Conservation (phyloP, 2,329 filamentous ascomycete species). For the Phaeomoniella chlamydospora region DNA sequence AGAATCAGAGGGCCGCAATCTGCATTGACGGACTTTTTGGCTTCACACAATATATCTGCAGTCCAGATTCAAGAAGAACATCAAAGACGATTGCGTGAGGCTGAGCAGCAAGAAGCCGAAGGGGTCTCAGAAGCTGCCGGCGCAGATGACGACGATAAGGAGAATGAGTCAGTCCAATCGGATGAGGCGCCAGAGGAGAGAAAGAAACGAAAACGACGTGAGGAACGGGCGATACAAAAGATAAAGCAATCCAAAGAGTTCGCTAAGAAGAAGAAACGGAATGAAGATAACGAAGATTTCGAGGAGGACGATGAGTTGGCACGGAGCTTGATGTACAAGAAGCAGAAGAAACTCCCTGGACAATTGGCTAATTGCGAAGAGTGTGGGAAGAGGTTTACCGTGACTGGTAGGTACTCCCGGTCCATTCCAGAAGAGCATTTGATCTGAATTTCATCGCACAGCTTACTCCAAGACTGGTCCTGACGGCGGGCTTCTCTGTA, state of each 20-base stretch:
- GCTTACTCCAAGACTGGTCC: slow-evolving; percentile 72
- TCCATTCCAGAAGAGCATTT: too few relatives aligned
- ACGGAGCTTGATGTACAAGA: slow-evolving; percentile 40
- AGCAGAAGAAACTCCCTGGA: slow-evolving; percentile 50
- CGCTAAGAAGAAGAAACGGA: slow-evolving; percentile 28
- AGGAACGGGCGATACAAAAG: slow-evolving; percentile 27
- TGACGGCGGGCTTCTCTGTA: slow-evolving; percentile 74
- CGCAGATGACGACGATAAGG: slow-evolving; percentile 18
- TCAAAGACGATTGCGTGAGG: slow-evolving; percentile 35
- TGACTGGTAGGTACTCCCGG: slow-evolving; percentile 24
- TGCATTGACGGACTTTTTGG: slow-evolving; percentile 54
- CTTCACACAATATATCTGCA: slow-evolving; percentile 53
- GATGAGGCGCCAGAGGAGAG: slow-evolving; percentile 24
- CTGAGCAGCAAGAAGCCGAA: slow-evolving; percentile 17
- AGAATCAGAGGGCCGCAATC: slow-evolving; percentile 45
- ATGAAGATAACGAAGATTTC: slow-evolving; percentile 26
- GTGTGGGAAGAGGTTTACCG: slow-evolving; percentile 79
- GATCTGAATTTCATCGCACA: too few relatives aligned
- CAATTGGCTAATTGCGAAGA: slow-evolving; percentile 80
- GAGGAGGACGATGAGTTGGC: slow-evolving; percentile 31
- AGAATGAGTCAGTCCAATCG: slow-evolving; percentile 26
- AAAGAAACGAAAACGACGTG: slow-evolving; percentile 43
- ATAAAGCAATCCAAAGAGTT: slow-evolving; percentile 36
- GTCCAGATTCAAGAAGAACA: slow-evolving; percentile 47
- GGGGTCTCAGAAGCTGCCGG: slow-evolving; percentile 17